Base-by-base conservation (phyloP, 2,329 filamentous ascomycete species). In the Pyrenophora tritici-repentis region DNA sequence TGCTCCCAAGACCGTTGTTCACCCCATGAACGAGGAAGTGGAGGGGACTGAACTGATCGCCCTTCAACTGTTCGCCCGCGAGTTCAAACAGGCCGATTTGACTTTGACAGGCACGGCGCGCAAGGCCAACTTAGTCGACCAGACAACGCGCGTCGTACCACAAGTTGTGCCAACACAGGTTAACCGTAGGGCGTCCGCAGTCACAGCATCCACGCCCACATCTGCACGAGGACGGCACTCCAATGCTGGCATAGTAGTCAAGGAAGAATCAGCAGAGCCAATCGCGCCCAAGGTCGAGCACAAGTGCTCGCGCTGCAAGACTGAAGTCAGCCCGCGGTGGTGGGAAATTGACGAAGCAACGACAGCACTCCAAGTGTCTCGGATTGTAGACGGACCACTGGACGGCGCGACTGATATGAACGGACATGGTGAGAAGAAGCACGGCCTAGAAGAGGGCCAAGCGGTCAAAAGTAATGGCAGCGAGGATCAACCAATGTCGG, bases 71-170 rank as follows among this genome's bases (percentile, higher is more conserved):
- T 99, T 89, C 70, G 90, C 88, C 37, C 87, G 88, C 61, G 91
- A 87, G 50, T 97, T 91, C 79, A 99, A 99, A 74, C 93, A 97
- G 75, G 93, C 94, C 7, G 94, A 99, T 70, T 82, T 93, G 34
- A 85, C 89, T 2, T 78, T 97, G 62, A 97, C 92, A 2, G 94
- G 94, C 22, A 97, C 93, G 14, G 90, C 94, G 17, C 88, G 94
- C 47, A 97, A 96, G 74, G 93, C 94, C 17, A 94, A 90, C 52
- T 82, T 94, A 35, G 83, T 87, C 67, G 85, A 84, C 49, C 81
- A 83, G 42, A 84, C 83, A 10, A 90, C 87, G 68, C 76, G 76
- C 18, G 70, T 72, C 40, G 71, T 74, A 17, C 75, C 74, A 13
- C 68, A 72, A 39, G 41, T 62, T 13, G 49, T 60, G 5, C 51